Conservation (phyloP, 106 monocot species). For the Alisma plantagoaquatica region DNA sequence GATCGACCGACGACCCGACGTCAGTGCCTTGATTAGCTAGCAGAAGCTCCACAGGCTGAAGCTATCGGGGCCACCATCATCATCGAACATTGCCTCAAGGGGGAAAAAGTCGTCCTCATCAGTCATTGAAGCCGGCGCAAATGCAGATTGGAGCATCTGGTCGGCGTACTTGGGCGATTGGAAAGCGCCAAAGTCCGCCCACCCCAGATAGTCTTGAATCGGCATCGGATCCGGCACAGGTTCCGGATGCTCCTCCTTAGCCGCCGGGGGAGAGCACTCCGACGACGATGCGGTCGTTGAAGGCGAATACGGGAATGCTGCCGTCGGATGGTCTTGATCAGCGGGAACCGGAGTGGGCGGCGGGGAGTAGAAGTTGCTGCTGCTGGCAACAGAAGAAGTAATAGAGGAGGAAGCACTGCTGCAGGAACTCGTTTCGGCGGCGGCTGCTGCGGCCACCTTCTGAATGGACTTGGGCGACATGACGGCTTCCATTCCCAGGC, state of each 20-base stretch:
- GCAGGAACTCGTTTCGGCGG: conserved; percentile 6
- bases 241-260: not conserved
- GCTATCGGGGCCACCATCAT: conserved; percentile 12
- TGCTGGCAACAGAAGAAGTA: not conserved
- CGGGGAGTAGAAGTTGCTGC: not conserved
- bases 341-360: not conserved
- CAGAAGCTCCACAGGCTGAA: conserved; percentile 39
- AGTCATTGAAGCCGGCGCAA: too few relatives aligned
- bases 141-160: conserved; percentile 12
- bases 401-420: not conserved
- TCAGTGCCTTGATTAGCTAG: too few relatives aligned
- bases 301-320: not conserved
- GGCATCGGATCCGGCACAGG: not conserved
- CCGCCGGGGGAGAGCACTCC: too few relatives aligned
- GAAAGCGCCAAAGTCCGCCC: conserved; percentile 17
- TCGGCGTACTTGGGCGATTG: conserved; percentile 23
- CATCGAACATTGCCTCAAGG: conserved; percentile 6
- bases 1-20: too few relatives aligned
- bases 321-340: not conserved
- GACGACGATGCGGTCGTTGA: conserved; percentile 8
- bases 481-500: not conserved
- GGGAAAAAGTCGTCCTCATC: too few relatives aligned
- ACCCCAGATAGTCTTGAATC: too few relatives aligned
- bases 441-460: conserved; percentile 44
- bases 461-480: conserved; percentile 58